phyloP scores from a whole-genome alignment of 2,329 filamentous ascomycete species.

The Fusarium sulawesiense region DNA sequence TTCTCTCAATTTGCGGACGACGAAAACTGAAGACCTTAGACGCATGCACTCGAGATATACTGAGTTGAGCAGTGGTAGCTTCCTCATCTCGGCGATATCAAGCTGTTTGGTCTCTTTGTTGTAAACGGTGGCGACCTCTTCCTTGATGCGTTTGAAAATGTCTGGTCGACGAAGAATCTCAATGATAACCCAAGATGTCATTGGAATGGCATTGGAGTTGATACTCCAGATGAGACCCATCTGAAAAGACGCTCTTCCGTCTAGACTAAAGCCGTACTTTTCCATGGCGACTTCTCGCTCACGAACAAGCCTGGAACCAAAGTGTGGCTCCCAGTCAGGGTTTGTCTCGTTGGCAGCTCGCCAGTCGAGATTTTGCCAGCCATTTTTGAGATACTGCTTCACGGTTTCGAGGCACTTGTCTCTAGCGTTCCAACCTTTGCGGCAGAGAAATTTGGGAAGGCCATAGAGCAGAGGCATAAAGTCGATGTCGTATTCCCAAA shows the following conservation, averaged over 20 bases:
- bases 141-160: constrained; percentile 26
- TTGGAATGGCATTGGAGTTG: constrained; percentile 43
- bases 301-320: constrained; percentile 41
- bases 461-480: constrained; percentile 42
- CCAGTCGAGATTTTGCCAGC: constrained; percentile 33
- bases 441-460: constrained; percentile 35
- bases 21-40: constrained; percentile 38
- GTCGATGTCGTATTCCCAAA: constrained; percentile 41
- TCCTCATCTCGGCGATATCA: constrained; percentile 31
- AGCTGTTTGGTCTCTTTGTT: constrained; percentile 10
- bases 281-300: constrained; percentile 40
- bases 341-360: constrained; percentile 4
- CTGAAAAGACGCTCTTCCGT: constrained; percentile 39
- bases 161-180: constrained; percentile 39
- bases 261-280: constrained; percentile 39
- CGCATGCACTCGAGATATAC: constrained; percentile 41
- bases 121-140: constrained; percentile 23
- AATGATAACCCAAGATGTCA: constrained; percentile 42
- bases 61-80: constrained; percentile 35
- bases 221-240: constrained; percentile 44
- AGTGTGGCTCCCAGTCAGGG: constrained; percentile 38
- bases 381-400: constrained; percentile 23
- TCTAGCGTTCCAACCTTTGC: constrained; percentile 37
- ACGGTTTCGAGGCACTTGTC: constrained; percentile 37
- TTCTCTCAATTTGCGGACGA: constrained; percentile 39